Evolutionary conservation across 371 early-diverging fungal species (phyloP), one percentile per base, ranked within the genome.

Genomic region (Amoeboaphelidium protococcarum): DNA sequence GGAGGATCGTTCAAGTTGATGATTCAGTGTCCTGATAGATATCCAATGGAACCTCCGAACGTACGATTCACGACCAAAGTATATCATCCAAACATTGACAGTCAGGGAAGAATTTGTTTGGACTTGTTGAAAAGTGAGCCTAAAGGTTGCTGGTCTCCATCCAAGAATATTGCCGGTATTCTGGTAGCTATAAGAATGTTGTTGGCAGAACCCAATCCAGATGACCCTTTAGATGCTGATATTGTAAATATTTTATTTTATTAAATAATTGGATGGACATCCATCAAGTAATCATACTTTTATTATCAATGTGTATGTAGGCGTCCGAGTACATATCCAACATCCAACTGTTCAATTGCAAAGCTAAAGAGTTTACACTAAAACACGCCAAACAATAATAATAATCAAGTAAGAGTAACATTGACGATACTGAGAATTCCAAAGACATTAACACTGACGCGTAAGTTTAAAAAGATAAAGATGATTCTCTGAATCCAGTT

Each of bases 11-110:
- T 50, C 24, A 41, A 23, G 3, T 24, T 50, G 13, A 42, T 22
- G 16, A 44, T 50, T 23, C 25, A 20, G 20, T 25, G 46, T 23
- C 47, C 47, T 13, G 50, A 50, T 16, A 48, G 50, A 50, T 66
- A 66, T 50, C 67, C 67, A 6, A 62, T 61, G 49, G 58, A 58
- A 50, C 58, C 64, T 1, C 67, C 67, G 6, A 47, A 52, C 43
- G 49, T 64, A 10, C 52, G 53, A 31, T 65, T 65, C 52, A 3
- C 57, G 12, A 59, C 63, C n/a, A 51, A 57, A 13, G 57, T 65
- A 13, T 65, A 57, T 47, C 65, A 65, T 53, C 65, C 65, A 16
- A 65, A 65, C 50, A 59, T 65, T 24, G 63, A 65, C 50, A 52
- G 58, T 3, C 54, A 59, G 23, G 65, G 65, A 44, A 52, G 48